Evolutionary conservation across 169 alveolate genomes (phyloP), one percentile per base, ranked within the genome.

Genomic region (Plasmodium cynomolgi): DNA sequence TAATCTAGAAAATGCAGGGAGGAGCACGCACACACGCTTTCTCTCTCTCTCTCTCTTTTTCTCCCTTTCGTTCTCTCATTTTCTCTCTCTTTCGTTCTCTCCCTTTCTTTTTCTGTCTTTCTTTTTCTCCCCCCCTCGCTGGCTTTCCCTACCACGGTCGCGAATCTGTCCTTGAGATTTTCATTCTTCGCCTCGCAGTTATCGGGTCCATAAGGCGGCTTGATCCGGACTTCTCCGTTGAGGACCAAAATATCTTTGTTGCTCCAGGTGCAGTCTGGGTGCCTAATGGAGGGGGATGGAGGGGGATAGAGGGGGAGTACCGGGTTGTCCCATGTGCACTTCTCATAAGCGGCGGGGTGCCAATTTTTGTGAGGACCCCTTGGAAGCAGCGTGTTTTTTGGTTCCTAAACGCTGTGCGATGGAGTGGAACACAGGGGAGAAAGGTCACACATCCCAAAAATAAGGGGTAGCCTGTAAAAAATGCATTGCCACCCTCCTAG

Each of bases 181-280:
- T 88, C 93, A 77, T 72, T 88, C 47, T 88, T 88, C n/a, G 93
- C 93, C 62, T 58, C 71, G 47, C 93, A 88, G 47, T 88, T 58
- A 79, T 88, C 88, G 5, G 93, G 93, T 2, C 93, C 88, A 88
- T 88, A 88, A 2, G 93, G 93, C 17, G 85, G 93, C 31, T 88
- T 75, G n/a, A 88, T 88, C 50, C 86, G 50, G 41, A 88, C 88
- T 20, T 88, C 93, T 5, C 93, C 93, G 81, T 88, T 88, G 20
- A 88, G 39, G 20, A 88, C 93, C 15, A 88, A 80, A 23, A 88
- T 88, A 62, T 88, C 93, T 88, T 50, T 75, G 31, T 79, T 88
- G 47, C 50, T 88, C 93, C 93, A 88, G 9, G 82, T 31, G 58
- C 93, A 88, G 50, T 88, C 93, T 11, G 93, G 93, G 47, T 88